These are phyloP conservation scores for Aspergillus arachidicola DNA, from an alignment of 2,329 filamentous ascomycete genomes.

Conservation along the genomic window DNA sequence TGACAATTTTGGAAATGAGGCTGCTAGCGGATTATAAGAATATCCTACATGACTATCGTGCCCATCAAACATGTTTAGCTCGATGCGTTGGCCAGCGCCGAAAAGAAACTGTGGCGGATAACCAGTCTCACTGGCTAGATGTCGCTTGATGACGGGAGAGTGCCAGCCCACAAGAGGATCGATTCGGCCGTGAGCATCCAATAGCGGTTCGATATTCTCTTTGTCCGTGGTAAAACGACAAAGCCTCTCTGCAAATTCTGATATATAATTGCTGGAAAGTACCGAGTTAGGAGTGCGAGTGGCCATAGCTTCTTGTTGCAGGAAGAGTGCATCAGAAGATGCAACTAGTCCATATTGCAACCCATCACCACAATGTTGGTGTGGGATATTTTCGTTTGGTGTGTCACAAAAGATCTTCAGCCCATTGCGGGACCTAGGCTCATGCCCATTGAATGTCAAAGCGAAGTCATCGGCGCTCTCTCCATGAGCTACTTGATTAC, in stretches of 20 bases:
- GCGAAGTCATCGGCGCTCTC: constrained; percentile 38
- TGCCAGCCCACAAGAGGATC: constrained; percentile 29
- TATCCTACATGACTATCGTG: constrained; percentile 31
- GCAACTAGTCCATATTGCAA: constrained; percentile 16
- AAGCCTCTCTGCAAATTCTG: constrained; percentile 13
- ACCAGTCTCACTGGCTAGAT: constrained; percentile 19
- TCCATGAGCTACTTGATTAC: constrained; percentile 23
- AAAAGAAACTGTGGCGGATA: constrained; percentile 32
- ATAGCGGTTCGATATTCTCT: constrained; percentile 43
- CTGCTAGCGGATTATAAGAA: constrained; percentile 37
- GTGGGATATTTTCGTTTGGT: constrained; percentile 12
- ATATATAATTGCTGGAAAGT: constrained; percentile 14
- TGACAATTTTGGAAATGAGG: constrained; percentile 25
- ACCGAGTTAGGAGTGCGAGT: constrained; percentile 19
- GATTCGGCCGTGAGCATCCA: constrained; percentile 28
- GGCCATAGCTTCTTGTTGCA: constrained; percentile 17
- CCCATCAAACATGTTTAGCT: constrained; percentile 27
- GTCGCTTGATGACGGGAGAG: constrained; percentile 26
- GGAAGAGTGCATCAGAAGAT: constrained; percentile 26
- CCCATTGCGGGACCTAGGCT: constrained; percentile 30
- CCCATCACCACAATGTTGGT: constrained; percentile 12
- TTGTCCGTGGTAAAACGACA: constrained; percentile 27
- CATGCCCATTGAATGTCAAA: constrained; percentile 33
- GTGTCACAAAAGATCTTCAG: constrained; percentile 44
- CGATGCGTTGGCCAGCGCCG: constrained; percentile 22